Base-by-base conservation (phyloP, 148 eudicot species). In the Arctostaphylos glauca region DNA sequence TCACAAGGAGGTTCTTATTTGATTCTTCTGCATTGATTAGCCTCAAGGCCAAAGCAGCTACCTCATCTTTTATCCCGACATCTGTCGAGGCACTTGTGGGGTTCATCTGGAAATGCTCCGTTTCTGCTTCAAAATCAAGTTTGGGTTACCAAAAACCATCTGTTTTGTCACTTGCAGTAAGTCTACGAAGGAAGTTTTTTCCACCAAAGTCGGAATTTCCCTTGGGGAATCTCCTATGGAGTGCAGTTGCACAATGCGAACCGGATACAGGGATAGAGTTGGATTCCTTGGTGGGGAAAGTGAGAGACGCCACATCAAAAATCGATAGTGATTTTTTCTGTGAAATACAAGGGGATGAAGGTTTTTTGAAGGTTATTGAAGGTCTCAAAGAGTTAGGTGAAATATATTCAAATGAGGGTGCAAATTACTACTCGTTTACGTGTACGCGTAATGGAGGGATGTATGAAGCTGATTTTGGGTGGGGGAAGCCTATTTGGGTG, bases 401-500 rank as follows among this genome's bases (percentile, higher is more conserved):
- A 31, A 6, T 52, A 3, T 68, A 50, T 38, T 70, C 48, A 0
- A 43, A 82, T 41, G 15, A 13, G 21, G 15, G 16, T 6, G 49
- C 74, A 0, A 79, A 62, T 41, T 58, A 21, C 25, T 75, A 13
- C 38, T 0, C 12, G 14, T 38, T 5, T 9, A 9, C 80, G 16
- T 75, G 74, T 67, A 56, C 80, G 83, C 64, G 83, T 44, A 78
- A 71, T 48, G 77, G 64, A 43, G 86, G 85, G 10, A 3, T 70
- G 7, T 66, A 78, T 38, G 77, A 83, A 52, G 81, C 59, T 54
- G 88, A 88, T 81, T 88, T 85, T n/a, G 86, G 88, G 10, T 86
- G 85, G 52, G 88, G 86, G 43, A 78, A 66, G 60, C 88, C 88
- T 3, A 25, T 80, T 64, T 88, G 90, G 90, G 54, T 79, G 2